Conservation (phyloP, 2,329 filamentous ascomycete species). For the Exophiala spinifera region DNA sequence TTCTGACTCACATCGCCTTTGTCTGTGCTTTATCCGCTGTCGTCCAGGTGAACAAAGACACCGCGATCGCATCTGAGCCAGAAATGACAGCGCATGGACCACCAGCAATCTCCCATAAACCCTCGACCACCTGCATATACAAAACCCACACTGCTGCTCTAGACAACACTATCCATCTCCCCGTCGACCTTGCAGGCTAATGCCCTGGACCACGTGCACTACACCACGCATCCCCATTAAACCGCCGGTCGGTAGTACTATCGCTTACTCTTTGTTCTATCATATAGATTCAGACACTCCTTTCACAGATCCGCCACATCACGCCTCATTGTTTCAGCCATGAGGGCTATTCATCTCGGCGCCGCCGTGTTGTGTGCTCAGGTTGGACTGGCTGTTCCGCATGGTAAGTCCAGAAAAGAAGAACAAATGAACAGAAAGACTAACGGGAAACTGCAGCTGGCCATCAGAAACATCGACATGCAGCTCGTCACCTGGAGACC, state of each 20-base stretch:
- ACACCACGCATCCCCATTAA: background rate
- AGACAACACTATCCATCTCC: constrained; percentile 5
- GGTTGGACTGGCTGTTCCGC: constrained; percentile 20
- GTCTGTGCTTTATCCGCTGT: constrained; percentile 24
- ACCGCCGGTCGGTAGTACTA: constrained; percentile 15
- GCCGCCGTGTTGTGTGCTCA: constrained; percentile 18
- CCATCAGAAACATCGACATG: constrained; percentile 18
- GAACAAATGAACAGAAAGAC: constrained; percentile 1
- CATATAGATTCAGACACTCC: constrained; percentile 18
- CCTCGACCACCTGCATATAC: constrained; percentile 5
- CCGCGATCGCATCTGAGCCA: constrained; percentile 9
- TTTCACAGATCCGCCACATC: constrained; percentile 11
- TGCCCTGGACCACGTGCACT: constrained; percentile 8
- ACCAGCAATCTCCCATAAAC: constrained; percentile 19
- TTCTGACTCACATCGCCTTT: constrained; percentile 6
- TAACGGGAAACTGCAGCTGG: constrained; percentile 10
- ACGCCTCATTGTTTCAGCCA: constrained; percentile 1
- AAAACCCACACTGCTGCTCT: constrained; percentile 4
- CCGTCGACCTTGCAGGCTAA: constrained; percentile 14
- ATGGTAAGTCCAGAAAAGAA: constrained; percentile 16
- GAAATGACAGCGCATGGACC: constrained; percentile 18
- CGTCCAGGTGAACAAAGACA: constrained; percentile 22
- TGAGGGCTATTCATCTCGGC: constrained; percentile 15
- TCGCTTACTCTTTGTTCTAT: constrained; percentile 15
- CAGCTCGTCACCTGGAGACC: constrained; percentile 10